Evolutionary conservation across 371 early-diverging fungal species (phyloP).

Genomic region (Actinomortierella ambigua): DNA sequence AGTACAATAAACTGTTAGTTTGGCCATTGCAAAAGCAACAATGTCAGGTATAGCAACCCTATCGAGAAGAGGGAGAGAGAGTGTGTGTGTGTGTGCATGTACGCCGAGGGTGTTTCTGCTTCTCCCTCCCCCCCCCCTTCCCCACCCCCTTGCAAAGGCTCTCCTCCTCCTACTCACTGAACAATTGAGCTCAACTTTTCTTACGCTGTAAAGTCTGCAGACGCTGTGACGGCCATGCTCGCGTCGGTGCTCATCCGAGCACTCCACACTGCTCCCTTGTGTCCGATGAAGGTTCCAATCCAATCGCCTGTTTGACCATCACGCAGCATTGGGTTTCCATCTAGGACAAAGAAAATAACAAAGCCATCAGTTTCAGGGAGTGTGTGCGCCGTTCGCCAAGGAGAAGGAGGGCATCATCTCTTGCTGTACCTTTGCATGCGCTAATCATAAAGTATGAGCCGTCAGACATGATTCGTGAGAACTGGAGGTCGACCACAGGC

Average conservation of each 20-base stretch:
- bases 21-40: neutral
- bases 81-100: neutral
- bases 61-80: neutral
- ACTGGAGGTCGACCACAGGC: slow-evolving; percentile 86
- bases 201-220: slow-evolving; percentile 87
- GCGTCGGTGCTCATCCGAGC: slow-evolving; percentile 80
- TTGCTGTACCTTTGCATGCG: slow-evolving; percentile 81
- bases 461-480: slow-evolving; percentile 70
- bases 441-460: slow-evolving; percentile 81
- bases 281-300: slow-evolving; percentile 88
- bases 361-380: no score
- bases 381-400: no score
- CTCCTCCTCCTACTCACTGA: neutral
- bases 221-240: slow-evolving; percentile 81
- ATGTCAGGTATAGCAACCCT: neutral
- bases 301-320: slow-evolving; percentile 90
- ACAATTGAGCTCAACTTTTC: slow-evolving; percentile 1
- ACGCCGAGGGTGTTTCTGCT: no score
- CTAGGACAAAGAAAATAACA: slow-evolving; percentile 46
- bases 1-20: neutral
- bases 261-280: slow-evolving; percentile 92
- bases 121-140: no score
- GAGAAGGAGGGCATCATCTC: neutral
- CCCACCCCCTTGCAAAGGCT: no score
- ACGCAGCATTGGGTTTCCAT: slow-evolving; percentile 85